phyloP scores from a whole-genome alignment of 768 basidiomycete species.

The Chalciporus chontae region DNA sequence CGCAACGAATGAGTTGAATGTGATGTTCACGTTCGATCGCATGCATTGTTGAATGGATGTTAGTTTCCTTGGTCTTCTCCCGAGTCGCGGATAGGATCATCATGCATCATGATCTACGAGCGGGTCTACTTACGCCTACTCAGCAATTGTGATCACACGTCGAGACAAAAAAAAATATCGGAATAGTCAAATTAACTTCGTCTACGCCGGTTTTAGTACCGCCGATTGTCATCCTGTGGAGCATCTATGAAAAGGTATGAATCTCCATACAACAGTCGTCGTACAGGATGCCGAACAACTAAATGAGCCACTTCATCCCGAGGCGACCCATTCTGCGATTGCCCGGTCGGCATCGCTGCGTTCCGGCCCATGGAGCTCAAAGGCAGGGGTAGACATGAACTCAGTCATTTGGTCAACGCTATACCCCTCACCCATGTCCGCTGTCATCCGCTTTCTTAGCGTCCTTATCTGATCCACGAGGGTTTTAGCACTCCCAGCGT shows the following conservation, averaged over 20 bases:
- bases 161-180: constrained; percentile 11
- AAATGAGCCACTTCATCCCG: constrained; percentile 24
- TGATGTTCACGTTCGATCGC: constrained; percentile 1
- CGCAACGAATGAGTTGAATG: constrained; percentile 19
- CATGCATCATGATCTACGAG: constrained; percentile 4
- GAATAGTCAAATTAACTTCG: constrained; percentile 9
- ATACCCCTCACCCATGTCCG: constrained; percentile 31
- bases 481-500: constrained; percentile 29
- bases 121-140: neutral
- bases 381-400: constrained; percentile 43
- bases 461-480: constrained; percentile 35
- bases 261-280: constrained; percentile 6
- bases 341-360: constrained; percentile 42
- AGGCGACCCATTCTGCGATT: constrained; percentile 42
- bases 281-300: constrained; percentile 15
- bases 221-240: constrained; percentile 12
- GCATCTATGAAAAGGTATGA: constrained; percentile 6
- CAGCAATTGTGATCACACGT: constrained; percentile 6
- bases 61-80: constrained; percentile 8
- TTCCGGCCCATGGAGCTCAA: constrained; percentile 53
- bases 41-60: constrained; percentile 8
- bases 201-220: constrained; percentile 13
- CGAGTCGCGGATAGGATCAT: constrained; percentile 1
- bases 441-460: constrained; percentile 21
- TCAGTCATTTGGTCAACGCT: constrained; percentile 17